phyloP scores from a whole-genome alignment of 106 monocot species.

The Xerophyta viscosa region DNA sequence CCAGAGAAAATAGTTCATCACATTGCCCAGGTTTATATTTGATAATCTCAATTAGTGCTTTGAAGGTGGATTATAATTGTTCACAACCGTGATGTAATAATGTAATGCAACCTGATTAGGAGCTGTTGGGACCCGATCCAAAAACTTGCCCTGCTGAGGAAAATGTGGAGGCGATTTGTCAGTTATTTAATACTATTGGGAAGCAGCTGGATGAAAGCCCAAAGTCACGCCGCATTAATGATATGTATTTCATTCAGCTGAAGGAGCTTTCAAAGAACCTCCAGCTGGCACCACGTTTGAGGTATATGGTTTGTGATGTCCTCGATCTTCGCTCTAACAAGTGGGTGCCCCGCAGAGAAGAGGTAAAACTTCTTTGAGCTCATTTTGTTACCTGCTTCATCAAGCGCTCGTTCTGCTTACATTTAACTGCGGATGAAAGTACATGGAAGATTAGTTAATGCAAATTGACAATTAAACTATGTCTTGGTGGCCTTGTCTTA shows the following conservation, averaged over 20 bases:
- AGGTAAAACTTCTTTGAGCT: too few species aligned
- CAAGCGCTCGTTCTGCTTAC: background rate
- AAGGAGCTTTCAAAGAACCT: constrained; percentile 33
- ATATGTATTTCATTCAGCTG: constrained; percentile 60
- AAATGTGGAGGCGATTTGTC: constrained; percentile 81
- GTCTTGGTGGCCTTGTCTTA: too few species aligned
- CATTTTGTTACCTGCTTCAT: too few species aligned
- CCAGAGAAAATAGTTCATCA: constrained; percentile 71
- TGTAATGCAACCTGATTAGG: too few species aligned
- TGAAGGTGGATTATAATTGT: too few species aligned
- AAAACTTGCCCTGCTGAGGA: constrained; percentile 73
- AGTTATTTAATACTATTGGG: constrained; percentile 69
- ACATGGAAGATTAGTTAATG: too few species aligned
- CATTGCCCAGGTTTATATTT: constrained; percentile 76
- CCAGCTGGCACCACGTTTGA: constrained; percentile 42
- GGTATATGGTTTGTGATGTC: constrained; percentile 73
- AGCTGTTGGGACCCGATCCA: constrained; percentile 44
- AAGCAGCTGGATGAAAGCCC: constrained; percentile 71
- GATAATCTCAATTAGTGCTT: too few species aligned
- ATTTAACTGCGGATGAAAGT: background rate
- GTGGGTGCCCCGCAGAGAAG: constrained; percentile 70
- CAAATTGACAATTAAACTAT: too few species aligned
- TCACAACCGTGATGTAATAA: too few species aligned
- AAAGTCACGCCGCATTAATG: constrained; percentile 50
- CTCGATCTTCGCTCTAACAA: constrained; percentile 67